phyloP scores from a whole-genome alignment of 495 filamentous ascomycete genomes.

The Podospora pseudopauciseta region DNA sequence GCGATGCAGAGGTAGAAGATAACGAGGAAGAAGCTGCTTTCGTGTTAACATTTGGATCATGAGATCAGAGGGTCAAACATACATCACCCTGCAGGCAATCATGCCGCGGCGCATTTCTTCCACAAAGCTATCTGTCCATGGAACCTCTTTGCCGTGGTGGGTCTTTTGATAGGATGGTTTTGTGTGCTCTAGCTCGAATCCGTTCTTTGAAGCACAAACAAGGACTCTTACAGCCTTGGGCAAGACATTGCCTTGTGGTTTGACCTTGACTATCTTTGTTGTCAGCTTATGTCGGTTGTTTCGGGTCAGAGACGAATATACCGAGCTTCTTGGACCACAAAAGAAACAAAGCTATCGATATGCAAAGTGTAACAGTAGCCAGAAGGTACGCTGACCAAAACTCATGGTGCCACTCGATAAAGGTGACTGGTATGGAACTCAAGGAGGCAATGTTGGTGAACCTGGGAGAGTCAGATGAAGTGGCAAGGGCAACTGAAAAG shows the following conservation, averaged over 20 bases:
- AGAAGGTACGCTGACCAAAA: conserved; percentile 50
- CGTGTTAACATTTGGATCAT: no score
- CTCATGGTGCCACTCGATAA: conserved; percentile 43
- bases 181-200: conserved; percentile 50
- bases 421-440: conserved; percentile 43
- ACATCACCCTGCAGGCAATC: conserved; percentile 47
- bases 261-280: conserved; percentile 34
- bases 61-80: conserved; percentile 3
- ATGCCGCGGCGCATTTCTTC: conserved; percentile 41
- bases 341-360: conserved; percentile 36
- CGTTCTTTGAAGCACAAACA: conserved; percentile 39
- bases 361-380: conserved; percentile 40
- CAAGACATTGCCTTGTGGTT: conserved; percentile 43
- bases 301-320: background rate
- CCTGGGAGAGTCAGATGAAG: conserved; percentile 1
- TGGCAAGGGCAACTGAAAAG: background rate
- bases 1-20: conserved; percentile 56
- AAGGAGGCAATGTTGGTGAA: conserved; percentile 50
- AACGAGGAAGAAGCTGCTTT: conserved; percentile 45
- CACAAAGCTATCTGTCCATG: conserved; percentile 42
- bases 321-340: conserved; percentile 28
- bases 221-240: conserved; percentile 42
- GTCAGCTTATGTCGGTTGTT: conserved; percentile 20
- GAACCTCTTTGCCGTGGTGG: conserved; percentile 27
- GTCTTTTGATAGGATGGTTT: conserved; percentile 44